These are phyloP conservation scores for Herpotrichia juniperi DNA, from an alignment of 2,329 filamentous ascomycete genomes.

Conservation along the genomic window DNA sequence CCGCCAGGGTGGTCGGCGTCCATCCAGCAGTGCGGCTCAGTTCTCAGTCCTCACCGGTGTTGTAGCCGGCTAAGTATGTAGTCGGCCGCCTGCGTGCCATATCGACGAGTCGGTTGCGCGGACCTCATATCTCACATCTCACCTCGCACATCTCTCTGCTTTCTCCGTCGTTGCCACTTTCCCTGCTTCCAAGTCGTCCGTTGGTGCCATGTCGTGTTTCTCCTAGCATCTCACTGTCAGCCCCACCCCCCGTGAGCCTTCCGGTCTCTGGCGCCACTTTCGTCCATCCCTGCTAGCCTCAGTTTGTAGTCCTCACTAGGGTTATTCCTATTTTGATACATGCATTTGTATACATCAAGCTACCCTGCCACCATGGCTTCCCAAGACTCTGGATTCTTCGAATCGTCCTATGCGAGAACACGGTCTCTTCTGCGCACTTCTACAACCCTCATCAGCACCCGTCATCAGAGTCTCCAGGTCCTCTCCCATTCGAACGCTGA, in stretches of 20 bases:
- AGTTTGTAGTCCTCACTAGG: slow-evolving; percentile 17
- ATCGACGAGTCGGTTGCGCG: background rate
- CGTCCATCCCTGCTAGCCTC: slow-evolving; percentile 10
- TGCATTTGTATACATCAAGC: slow-evolving; percentile 17
- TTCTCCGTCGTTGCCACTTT: background rate
- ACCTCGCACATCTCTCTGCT: too few relatives aligned
- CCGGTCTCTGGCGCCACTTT: slow-evolving; percentile 2
- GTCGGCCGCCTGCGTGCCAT: background rate
- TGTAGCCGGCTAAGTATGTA: background rate
- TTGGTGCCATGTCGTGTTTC: background rate
- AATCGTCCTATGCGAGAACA: slow-evolving; percentile 15
- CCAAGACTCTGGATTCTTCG: slow-evolving; percentile 18
- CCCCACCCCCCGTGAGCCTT: background rate
- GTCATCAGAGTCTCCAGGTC: slow-evolving; percentile 63
- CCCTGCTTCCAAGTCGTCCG: background rate
- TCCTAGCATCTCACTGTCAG: slow-evolving; percentile 10
- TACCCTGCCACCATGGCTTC: slow-evolving; percentile 20
- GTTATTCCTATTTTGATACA: slow-evolving; percentile 27
- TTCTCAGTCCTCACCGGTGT: background rate
- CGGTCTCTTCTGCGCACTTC: slow-evolving; percentile 8
- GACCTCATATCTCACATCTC: background rate
- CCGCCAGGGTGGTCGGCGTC: background rate
- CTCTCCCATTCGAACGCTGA: slow-evolving; percentile 51
- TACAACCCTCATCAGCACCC: slow-evolving; percentile 7
- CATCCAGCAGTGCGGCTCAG: background rate